Evolutionary conservation across 257 asterid genomes (phyloP).

Genomic region (Anisodus acutangulus): DNA sequence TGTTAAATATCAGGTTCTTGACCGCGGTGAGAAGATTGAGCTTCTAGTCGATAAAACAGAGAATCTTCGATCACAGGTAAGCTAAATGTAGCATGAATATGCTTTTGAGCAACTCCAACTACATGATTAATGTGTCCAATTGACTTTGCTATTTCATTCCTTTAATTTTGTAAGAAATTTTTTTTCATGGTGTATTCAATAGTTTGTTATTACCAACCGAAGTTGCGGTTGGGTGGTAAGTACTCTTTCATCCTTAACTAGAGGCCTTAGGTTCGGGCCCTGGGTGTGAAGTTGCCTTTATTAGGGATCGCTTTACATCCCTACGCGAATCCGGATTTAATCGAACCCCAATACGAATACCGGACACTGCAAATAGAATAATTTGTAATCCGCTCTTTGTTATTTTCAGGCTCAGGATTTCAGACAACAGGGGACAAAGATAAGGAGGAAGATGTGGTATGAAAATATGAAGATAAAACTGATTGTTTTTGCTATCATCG

Average conservation of each 20-base stretch:
- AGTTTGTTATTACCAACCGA: background rate
- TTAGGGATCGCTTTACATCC: background rate
- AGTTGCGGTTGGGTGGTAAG: no score
- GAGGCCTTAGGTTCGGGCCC: background rate
- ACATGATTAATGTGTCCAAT: background rate
- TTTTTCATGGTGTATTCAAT: background rate
- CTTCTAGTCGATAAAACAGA: conserved; percentile 58
- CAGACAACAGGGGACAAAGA: conserved; percentile 52
- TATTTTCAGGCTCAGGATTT: conserved; percentile 58
- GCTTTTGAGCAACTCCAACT: background rate
- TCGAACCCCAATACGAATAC: no score
- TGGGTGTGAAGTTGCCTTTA: no score
- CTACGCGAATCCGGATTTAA: background rate
- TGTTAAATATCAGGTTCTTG: conserved; percentile 49
- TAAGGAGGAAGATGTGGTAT: conserved; percentile 57
- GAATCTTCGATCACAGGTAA: conserved; percentile 57
- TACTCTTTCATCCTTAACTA: background rate
- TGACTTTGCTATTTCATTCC: background rate
- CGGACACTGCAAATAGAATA: background rate
- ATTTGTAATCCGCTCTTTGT: background rate
- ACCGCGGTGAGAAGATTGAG: conserved; percentile 59
- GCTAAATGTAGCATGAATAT: background rate
- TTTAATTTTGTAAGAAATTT: no score
- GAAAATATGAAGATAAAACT: conserved; percentile 60
- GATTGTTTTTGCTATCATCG: conserved; percentile 41